Evolutionary conservation across 495 filamentous ascomycete species (phyloP), one percentile per base, ranked within the genome.

Genomic region (Mytilinidion resinicola): DNA sequence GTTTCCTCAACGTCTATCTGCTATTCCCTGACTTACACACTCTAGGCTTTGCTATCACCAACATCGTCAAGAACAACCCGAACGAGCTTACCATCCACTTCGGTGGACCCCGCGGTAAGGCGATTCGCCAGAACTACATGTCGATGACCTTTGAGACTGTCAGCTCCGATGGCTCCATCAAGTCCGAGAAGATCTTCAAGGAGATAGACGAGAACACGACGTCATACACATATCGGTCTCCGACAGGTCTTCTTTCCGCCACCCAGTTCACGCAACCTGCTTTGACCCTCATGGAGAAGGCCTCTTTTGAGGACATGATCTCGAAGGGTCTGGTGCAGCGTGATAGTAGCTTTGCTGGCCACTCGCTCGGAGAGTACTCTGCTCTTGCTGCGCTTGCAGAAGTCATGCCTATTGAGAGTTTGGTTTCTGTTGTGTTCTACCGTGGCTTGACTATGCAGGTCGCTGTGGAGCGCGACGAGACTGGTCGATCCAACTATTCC

Each of bases 151-250:
- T 97, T 75, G 95, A 99, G 76, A 90, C 91, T 5, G 90, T 99
- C 37, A 86, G 86, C 46, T 77, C 88, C 7, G 93, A 99, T 68
- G 93, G 93, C 9, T 81, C 82, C 5, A 87, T 92, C 75, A 96
- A 96, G 74, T 96, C 95, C 1, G 93, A 98, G 77, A 95, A 93
- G 76, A 97, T 98, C 68, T 98, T 98, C 84, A 97, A 97, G 77
- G 90, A 93, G 63, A 88, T 97, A 55, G 79, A 87, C 63, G 92
- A 96, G 72, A 85, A 78, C 67, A 96, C 93, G 0, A 86, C 87
- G 1, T 96, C 89, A 0, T 97, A 97, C 78, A 96, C 93, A 12
- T 97, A 97, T 78, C 87, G 89, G 30, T 97, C 93, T 12, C 93
- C 93, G 3, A 92, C 88, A 0, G 93, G 93, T 64, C 85, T 99